A percentile compares a stretch with the other conserved stretches of the same genome.
Conservation (phyloP, 225 moss, liverwort and hornwort genomes). For the Sphagnum contortum region DNA sequence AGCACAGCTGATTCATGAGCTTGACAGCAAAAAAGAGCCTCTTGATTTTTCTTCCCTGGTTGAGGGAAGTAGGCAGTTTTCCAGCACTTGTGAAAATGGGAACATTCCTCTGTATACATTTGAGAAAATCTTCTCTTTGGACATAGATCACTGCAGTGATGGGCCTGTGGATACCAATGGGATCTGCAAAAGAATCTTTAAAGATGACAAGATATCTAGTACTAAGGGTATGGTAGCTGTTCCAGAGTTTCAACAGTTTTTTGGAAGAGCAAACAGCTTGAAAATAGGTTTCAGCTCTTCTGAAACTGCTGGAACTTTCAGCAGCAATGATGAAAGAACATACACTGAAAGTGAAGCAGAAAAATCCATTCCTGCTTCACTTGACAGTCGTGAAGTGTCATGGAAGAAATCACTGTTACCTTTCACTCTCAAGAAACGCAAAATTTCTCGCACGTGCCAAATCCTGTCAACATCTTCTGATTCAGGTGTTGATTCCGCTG, state of each 20-base stretch:
- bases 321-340: constrained; percentile 9
- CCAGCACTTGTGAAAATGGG: constrained; percentile 6
- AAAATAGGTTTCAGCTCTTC: constrained; percentile 2
- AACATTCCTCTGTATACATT: constrained; percentile 1
- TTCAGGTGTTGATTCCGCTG: constrained; percentile 12
- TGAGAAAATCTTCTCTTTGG: not conserved
- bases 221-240: constrained; percentile 22
- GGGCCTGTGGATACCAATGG: not conserved
- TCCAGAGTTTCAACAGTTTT: constrained; percentile 16
- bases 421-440: constrained; percentile 34
- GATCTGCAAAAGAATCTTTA: constrained; percentile 3
- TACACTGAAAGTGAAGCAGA: constrained; percentile 12
- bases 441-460: constrained; percentile 29
- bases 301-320: constrained; percentile 15
- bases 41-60: constrained; percentile 41
- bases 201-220: constrained; percentile 6
- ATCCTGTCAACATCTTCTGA: constrained; percentile 11
- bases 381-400: constrained; percentile 26
- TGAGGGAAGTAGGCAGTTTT: constrained; percentile 3
- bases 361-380: constrained; percentile 12
- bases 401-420: constrained; percentile 37
- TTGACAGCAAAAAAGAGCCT: constrained; percentile 26
- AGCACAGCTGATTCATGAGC: constrained; percentile 55
- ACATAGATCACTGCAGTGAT: not conserved
- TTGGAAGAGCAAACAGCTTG: constrained; percentile 16